These are phyloP conservation scores for Cercospora berteroae DNA, from an alignment of 2,329 filamentous ascomycete species.

Conservation along the genomic window DNA sequence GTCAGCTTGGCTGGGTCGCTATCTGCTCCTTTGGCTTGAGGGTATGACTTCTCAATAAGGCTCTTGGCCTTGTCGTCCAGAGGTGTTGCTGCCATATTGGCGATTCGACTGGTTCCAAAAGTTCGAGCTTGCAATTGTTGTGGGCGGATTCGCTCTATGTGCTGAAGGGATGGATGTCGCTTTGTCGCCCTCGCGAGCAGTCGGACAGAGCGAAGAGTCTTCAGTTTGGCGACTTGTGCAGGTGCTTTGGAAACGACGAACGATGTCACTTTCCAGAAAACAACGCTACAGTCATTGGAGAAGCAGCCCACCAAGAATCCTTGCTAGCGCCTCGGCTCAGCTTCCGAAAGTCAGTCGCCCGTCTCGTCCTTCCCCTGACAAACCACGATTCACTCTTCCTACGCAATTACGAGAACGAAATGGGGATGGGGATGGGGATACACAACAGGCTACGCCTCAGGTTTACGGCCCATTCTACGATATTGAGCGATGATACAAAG, in stretches of 20 bases:
- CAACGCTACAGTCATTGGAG: not conserved
- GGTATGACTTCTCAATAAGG: conserved; percentile 37
- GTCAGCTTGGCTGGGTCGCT: conserved; percentile 38
- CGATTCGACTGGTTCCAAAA: conserved; percentile 6
- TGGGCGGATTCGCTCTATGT: not conserved
- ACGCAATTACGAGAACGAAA: no score
- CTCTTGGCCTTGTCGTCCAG: conserved; percentile 36
- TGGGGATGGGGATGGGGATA: no score
- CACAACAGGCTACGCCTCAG: no score
- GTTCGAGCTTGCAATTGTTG: conserved; percentile 1
- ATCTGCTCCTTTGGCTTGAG: conserved; percentile 34
- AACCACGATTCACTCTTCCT: no score
- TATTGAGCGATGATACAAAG: no score
- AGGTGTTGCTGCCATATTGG: conserved; percentile 34
- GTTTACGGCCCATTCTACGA: no score
- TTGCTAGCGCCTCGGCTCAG: not conserved
- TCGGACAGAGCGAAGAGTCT: conserved; percentile 22
- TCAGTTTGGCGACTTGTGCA: conserved; percentile 28
- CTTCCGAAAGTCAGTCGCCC: not conserved
- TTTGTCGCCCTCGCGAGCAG: conserved; percentile 27
- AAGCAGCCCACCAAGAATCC: not conserved
- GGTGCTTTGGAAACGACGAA: not conserved
- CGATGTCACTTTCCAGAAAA: not conserved
- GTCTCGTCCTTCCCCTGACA: no score
- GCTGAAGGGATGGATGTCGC: not conserved